Conservation (phyloP, 1,139 yeast species). For the Diutina mesorugosa region DNA sequence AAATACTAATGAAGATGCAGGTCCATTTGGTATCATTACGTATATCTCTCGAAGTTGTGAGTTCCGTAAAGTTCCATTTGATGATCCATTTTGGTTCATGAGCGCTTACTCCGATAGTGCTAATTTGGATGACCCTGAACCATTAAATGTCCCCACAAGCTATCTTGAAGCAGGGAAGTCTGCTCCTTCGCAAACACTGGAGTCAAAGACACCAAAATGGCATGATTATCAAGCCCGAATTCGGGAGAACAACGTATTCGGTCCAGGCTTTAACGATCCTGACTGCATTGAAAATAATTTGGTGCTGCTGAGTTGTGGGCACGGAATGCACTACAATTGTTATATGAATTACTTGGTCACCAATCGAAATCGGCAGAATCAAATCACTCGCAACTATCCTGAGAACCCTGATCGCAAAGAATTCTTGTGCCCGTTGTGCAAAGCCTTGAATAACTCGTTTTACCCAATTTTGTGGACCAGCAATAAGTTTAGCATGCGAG, state of each 20-base stretch:
- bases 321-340: conserved; percentile 83
- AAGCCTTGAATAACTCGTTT: conserved; percentile 73
- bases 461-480: conserved; percentile 52
- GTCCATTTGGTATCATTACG: conserved; percentile 66
- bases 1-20: conserved; percentile 58
- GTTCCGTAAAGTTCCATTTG: conserved; percentile 52
- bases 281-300: conserved; percentile 31
- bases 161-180: not conserved
- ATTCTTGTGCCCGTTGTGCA: conserved; percentile 83
- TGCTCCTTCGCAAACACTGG: not conserved
- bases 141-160: conserved; percentile 11
- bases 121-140: conserved; percentile 33
- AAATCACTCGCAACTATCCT: conserved; percentile 73
- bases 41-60: conserved; percentile 48
- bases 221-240: conserved; percentile 19
- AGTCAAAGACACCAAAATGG: conserved; percentile 14
- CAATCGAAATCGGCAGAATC: conserved; percentile 44
- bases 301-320: conserved; percentile 79
- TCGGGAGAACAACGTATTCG: conserved; percentile 35
- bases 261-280: conserved; percentile 54
- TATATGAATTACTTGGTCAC: conserved; percentile 49
- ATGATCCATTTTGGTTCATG: conserved; percentile 51
- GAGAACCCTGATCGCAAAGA: conserved; percentile 62
- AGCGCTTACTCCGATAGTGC: conserved; percentile 46
- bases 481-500: conserved; percentile 20